A percentile compares a stretch with the other conserved stretches of the same genome.
These are phyloP conservation scores for Wickerhamiella lipophila DNA, from an alignment of 805 yeast species.

Conservation along the genomic window DNA sequence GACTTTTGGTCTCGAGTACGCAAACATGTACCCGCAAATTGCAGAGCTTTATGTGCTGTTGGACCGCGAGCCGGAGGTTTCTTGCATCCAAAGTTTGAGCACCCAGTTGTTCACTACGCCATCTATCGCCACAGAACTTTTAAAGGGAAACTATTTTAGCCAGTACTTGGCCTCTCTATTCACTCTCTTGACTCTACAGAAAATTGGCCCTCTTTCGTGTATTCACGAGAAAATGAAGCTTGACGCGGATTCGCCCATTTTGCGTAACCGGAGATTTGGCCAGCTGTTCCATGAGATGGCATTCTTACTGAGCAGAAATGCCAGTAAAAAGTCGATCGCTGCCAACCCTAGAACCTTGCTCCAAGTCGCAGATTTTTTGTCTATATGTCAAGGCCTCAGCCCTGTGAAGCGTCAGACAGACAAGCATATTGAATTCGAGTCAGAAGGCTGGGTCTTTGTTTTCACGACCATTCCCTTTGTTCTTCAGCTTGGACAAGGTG, in stretches of 20 bases:
- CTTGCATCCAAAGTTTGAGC: constrained; percentile 58
- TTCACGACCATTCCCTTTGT: constrained; percentile 59
- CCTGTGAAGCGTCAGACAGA: constrained; percentile 59
- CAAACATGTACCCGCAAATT: constrained; percentile 66
- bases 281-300: constrained; percentile 71
- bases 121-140: constrained; percentile 51
- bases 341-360: constrained; percentile 36
- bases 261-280: constrained; percentile 61
- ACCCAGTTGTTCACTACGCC: constrained; percentile 89
- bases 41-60: constrained; percentile 54
- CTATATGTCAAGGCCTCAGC: constrained; percentile 67
- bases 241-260: constrained; percentile 28
- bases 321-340: constrained; percentile 38
- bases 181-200: constrained; percentile 46
- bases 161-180: constrained; percentile 50
- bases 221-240: constrained; percentile 20
- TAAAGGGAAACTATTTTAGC: constrained; percentile 50
- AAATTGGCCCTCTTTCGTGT: constrained; percentile 34
- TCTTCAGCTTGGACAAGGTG: constrained; percentile 34
- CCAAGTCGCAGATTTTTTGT: constrained; percentile 51
- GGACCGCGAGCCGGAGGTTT: constrained; percentile 83
- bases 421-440: constrained; percentile 84
- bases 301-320: constrained; percentile 59
- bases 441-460: constrained; percentile 63
- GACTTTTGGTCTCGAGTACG: constrained; percentile 62